These are phyloP conservation scores for Blakeslea trispora DNA, from an alignment of 371 early-diverging fungal genomes.

Conservation along the genomic window DNA sequence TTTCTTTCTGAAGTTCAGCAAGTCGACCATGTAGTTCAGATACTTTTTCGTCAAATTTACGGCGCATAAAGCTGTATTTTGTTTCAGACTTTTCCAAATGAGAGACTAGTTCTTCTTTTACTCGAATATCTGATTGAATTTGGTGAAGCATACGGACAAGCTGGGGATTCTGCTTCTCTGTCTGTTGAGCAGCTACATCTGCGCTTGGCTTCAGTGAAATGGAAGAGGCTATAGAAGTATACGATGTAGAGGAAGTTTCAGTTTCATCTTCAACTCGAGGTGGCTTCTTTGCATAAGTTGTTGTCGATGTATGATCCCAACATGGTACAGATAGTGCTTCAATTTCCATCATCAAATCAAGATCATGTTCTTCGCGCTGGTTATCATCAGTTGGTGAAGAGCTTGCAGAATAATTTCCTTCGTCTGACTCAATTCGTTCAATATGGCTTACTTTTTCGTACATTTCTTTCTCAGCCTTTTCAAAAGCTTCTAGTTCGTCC, in stretches of 20 bases:
- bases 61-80: constrained; percentile 60
- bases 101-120: constrained; percentile 55
- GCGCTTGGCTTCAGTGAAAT: background rate
- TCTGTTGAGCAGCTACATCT: background rate
- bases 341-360: constrained; percentile 38
- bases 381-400: constrained; percentile 37
- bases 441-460: constrained; percentile 28
- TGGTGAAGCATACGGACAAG: constrained; percentile 58
- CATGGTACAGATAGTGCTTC: constrained; percentile 43
- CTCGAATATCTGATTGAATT: constrained; percentile 30
- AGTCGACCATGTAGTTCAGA: constrained; percentile 59
- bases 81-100: constrained; percentile 60
- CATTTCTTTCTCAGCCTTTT: constrained; percentile 38
- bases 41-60: constrained; percentile 75
- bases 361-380: constrained; percentile 10
- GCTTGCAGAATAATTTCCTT: constrained; percentile 43
- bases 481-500: constrained; percentile 43
- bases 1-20: constrained; percentile 62
- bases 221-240: constrained; percentile 3
- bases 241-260: constrained; percentile 10
- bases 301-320: constrained; percentile 36
- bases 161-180: constrained; percentile 38
- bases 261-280: constrained; percentile 14
- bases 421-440: constrained; percentile 33
- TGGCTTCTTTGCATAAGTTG: constrained; percentile 3